Conservation (phyloP, 169 alveolate genomes). For the Cryptosporidium parvum region DNA sequence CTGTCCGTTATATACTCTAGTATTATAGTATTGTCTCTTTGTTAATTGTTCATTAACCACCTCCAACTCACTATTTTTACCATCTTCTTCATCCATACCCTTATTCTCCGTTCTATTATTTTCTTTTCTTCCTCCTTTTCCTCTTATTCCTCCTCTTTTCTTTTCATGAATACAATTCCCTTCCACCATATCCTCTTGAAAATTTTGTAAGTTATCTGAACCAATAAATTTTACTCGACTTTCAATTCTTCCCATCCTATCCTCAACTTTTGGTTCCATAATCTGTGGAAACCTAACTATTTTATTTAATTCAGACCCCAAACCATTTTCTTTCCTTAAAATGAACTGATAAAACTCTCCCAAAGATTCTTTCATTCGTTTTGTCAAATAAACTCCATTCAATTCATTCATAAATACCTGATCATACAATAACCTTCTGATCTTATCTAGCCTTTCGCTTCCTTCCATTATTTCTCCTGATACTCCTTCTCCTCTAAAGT, state of each 20-base stretch:
- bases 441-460: neutral
- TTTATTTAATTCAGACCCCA: neutral
- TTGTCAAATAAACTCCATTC: slow-evolving; percentile 6
- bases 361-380: slow-evolving; percentile 10
- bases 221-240: neutral
- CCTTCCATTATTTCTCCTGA: neutral
- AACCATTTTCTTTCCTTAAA: neutral
- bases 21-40: slow-evolving; percentile 59
- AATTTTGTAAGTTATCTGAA: neutral
- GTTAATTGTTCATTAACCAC: slow-evolving; percentile 48
- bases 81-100: neutral
- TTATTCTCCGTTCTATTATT: neutral
- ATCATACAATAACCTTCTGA: neutral
- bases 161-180: neutral
- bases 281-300: neutral
- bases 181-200: neutral
- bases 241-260: neutral
- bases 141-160: neutral
- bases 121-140: neutral
- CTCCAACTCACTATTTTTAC: slow-evolving; percentile 32
- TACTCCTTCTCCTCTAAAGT: neutral
- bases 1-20: slow-evolving; percentile 27
- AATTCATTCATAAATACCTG: neutral
- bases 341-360: slow-evolving; percentile 13
- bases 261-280: neutral